phyloP scores from a whole-genome alignment of 768 basidiomycete genomes.

The Boletus subparvulus region DNA sequence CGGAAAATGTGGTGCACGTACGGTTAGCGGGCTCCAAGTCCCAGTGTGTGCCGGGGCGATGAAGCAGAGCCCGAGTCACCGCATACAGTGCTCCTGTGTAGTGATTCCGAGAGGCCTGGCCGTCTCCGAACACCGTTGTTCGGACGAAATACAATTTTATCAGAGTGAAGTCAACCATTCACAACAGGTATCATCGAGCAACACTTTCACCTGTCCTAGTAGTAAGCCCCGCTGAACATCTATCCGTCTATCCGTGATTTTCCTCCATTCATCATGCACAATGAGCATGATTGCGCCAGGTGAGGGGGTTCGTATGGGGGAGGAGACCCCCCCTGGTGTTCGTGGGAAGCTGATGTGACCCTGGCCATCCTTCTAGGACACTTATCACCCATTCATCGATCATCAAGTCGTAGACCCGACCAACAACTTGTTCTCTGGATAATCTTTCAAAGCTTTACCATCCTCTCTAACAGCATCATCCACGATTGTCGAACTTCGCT shows the following conservation, averaged over 20 bases:
- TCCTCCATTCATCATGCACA: too few relatives aligned
- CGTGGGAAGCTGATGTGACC: neutral
- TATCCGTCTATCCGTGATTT: neutral
- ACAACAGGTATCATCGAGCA: too few relatives aligned
- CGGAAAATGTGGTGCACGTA: too few relatives aligned
- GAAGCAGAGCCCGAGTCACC: neutral
- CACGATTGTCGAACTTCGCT: neutral
- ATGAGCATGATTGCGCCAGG: neutral
- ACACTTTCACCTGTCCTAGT: too few relatives aligned
- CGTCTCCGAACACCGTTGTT: neutral
- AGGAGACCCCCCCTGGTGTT: neutral
- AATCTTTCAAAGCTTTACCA: neutral
- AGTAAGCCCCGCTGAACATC: too few relatives aligned
- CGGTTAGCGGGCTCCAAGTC: neutral
- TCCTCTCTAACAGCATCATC: neutral
- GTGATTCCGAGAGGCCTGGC: neutral
- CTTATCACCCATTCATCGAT: too few relatives aligned
- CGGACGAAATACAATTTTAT: too few relatives aligned
- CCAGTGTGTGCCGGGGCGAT: slow-evolving; percentile 32
- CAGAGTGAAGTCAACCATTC: too few relatives aligned
- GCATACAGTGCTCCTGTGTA: neutral
- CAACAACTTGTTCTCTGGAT: neutral
- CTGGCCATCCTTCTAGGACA: neutral
- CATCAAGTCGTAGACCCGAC: too few relatives aligned
- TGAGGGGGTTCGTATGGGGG: neutral